Evolutionary conservation across 345 rosid genomes (phyloP).

Genomic region (Ricinus communis): DNA sequence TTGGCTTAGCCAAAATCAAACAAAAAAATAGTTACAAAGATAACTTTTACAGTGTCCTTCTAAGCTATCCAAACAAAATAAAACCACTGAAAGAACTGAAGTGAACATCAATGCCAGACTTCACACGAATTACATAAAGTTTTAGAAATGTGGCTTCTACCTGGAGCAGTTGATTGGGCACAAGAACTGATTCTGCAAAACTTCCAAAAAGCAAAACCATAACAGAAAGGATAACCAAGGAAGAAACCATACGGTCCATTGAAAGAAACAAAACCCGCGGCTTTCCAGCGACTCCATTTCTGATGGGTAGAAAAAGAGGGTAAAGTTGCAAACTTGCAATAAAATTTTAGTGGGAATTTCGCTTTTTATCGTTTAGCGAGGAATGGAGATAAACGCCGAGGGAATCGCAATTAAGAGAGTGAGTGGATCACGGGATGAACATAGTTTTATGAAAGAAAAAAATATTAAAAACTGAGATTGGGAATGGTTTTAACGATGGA

Average conservation of each 20-base stretch:
- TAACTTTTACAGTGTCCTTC: no score
- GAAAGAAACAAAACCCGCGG: not conserved
- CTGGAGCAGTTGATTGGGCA: conserved; percentile 3
- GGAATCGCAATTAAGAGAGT: not conserved
- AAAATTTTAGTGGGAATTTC: not conserved
- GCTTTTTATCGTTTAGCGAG: not conserved
- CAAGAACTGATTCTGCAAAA: conserved; percentile 1
- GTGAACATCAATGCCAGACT: not conserved
- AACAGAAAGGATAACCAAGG: not conserved
- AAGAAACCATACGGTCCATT: conserved; percentile 7
- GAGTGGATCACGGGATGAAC: not conserved
- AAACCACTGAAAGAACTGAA: no score
- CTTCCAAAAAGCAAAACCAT: not conserved
- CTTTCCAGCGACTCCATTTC: conserved; percentile 11
- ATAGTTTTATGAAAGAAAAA: not conserved
- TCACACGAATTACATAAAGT: not conserved
- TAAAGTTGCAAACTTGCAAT: not conserved
- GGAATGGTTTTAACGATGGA: not conserved
- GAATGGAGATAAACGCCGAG: not conserved
- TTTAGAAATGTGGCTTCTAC: not conserved
- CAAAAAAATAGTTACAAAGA: no score
- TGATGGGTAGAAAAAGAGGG: not conserved
- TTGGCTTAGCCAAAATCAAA: no score
- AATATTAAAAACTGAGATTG: not conserved
- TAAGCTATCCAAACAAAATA: no score